These are phyloP conservation scores for Lathyrus oleraceus DNA, from an alignment of 306 rosid species.

Conservation along the genomic window DNA sequence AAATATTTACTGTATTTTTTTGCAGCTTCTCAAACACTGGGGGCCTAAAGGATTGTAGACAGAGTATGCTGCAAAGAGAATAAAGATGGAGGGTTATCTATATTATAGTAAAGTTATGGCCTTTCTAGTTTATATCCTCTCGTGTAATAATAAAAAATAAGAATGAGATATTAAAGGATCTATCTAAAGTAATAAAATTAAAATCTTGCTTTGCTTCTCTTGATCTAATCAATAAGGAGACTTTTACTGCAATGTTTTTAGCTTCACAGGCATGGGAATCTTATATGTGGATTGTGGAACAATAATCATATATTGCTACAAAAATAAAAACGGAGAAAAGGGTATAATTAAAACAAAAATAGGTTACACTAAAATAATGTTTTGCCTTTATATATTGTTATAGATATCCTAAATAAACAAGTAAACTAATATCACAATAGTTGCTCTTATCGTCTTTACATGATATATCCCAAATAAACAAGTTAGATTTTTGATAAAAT, in stretches of 20 bases:
- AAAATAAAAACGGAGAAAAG: background rate
- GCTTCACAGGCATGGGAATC: background rate
- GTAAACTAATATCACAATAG: background rate
- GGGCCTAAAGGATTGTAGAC: background rate
- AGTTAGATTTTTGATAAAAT: background rate
- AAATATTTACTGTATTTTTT: background rate
- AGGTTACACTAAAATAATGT: too few relatives aligned
- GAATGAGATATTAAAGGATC: background rate
- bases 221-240: background rate
- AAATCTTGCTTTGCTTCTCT: background rate
- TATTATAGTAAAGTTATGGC: conserved; percentile 20
- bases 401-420: conserved; percentile 6
- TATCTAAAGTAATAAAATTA: background rate
- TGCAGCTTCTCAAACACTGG: conserved; percentile 30
- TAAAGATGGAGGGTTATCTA: background rate
- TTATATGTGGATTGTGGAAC: background rate
- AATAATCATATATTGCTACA: background rate
- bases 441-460: background rate
- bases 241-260: background rate
- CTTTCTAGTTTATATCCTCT: background rate
- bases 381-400: background rate
- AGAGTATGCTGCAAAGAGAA: conserved; percentile 2
- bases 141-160: background rate
- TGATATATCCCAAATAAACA: background rate
- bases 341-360: too few relatives aligned